These are phyloP conservation scores for Stipa capillata DNA, from an alignment of 176 grass and related monocot genomes.

Conservation along the genomic window DNA sequence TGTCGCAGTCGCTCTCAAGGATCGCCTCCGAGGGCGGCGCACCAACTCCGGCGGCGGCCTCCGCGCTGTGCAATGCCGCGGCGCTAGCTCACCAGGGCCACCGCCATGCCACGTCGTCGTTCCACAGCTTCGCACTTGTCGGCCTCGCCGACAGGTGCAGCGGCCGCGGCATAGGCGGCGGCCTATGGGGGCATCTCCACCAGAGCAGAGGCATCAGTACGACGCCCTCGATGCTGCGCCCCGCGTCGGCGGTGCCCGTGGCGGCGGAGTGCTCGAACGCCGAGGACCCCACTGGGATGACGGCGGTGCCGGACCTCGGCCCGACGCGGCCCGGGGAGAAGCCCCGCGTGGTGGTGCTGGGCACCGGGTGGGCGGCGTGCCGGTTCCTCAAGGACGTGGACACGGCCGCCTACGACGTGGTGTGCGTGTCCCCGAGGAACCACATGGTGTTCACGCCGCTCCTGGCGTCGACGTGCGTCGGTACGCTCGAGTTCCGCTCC, in stretches of 20 bases:
- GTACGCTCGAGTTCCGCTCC: constrained; percentile 84
- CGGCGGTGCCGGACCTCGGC: constrained; percentile 34
- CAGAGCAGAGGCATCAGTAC: constrained; percentile 38
- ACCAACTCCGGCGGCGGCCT: neutral
- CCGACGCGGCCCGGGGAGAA: constrained; percentile 56
- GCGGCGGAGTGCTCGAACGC: constrained; percentile 23
- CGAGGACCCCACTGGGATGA: neutral
- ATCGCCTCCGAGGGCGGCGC: constrained; percentile 21
- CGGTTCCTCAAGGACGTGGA: constrained; percentile 80
- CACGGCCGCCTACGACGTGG: constrained; percentile 68
- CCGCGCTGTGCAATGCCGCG: neutral
- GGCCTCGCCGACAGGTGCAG: neutral
- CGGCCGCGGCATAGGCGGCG: too few species aligned
- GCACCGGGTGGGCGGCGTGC: constrained; percentile 88
- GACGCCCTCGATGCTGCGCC: constrained; percentile 13
- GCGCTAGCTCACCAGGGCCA: neutral
- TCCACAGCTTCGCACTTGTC: constrained; percentile 16
- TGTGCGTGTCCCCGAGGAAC: constrained; percentile 90
- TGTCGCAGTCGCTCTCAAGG: constrained; percentile 44
- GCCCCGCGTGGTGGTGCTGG: constrained; percentile 72
- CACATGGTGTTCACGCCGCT: constrained; percentile 99
- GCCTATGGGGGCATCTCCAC: neutral
- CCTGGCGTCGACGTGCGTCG: constrained; percentile 87
- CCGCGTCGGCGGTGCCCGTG: neutral
- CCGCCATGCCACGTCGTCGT: neutral